Base-by-base conservation (phyloP, 768 basidiomycete genomes). In the Aureoboletus auriporus region DNA sequence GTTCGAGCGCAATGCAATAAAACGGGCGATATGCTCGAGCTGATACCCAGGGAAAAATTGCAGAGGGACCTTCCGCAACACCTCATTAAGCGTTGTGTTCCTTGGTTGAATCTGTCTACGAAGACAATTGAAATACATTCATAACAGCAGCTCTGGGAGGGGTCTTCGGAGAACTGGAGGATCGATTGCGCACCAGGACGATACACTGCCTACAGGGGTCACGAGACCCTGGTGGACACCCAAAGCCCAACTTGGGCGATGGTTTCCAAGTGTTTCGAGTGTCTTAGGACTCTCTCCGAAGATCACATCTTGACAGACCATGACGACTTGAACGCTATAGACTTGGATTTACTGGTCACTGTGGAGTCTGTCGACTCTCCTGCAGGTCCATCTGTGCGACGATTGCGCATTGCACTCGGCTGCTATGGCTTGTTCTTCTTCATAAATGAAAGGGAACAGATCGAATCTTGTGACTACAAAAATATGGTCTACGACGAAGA, bases 71-170 rank as follows among this genome's bases (percentile, higher is more conserved):
- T 65, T n/a, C 63, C 64, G 2, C 33, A 8, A 0, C 27, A 36
- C 5, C 41, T 64, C 13, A 42, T 63, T 4, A 28, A 47, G 1
- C 47, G 29, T 9, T 52, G 52, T 20, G 48, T 44, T 33, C 62
- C 60, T 42, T 63, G 60, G 62, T 47, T 60, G 23, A 50, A 62
- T 36, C 30, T 61, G 1, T 14, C 35, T 10, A 53, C 43, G 0
- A 34, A 34, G 14, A 34, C 6, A 13, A 14, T 29, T 27, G 9
- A 46, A 33, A 43, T 6, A 29, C 46, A 6, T 54, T 49, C 5
- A 16, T 42, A 37, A 23, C 20, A 4, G 48, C 5, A 53, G 58
- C 29, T 33, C 7, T 42, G 41, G 41, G 30, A 42, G 12, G 30
- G 31, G 17, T 4, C 20, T 23, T 23, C 4, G 20, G 20, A 23